A percentile compares a stretch with the other conserved stretches of the same genome.
Conservation (phyloP, 495 filamentous ascomycete genomes). For the Talaromyces stipitatus region DNA sequence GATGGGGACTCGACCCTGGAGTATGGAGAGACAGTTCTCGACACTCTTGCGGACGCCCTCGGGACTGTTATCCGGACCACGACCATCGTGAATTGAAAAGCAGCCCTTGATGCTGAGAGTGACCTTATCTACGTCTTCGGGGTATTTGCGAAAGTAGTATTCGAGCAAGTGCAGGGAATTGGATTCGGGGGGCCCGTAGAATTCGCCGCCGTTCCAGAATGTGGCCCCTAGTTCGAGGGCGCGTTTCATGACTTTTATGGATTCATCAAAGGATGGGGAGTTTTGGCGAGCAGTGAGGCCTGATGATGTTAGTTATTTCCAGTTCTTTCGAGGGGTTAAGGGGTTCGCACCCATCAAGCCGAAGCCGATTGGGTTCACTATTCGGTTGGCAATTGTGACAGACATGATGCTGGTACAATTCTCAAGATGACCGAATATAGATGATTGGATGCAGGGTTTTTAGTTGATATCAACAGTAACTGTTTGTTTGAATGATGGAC, state of each 20-base stretch:
- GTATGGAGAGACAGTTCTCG: constrained; percentile 35
- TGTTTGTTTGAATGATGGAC: too few relatives aligned
- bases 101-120: constrained; percentile 40
- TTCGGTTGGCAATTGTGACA: constrained; percentile 8
- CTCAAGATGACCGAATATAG: neutral
- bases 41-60: constrained; percentile 46
- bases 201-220: constrained; percentile 62
- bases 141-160: constrained; percentile 42
- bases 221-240: constrained; percentile 49
- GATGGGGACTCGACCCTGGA: constrained; percentile 53
- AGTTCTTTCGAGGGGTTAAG: neutral
- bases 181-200: constrained; percentile 55
- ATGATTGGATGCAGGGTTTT: neutral
- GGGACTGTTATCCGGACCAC: constrained; percentile 39
- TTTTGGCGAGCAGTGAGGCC: constrained; percentile 54
- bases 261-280: constrained; percentile 42
- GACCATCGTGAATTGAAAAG: constrained; percentile 9
- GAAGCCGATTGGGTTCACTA: constrained; percentile 17
- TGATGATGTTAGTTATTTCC: constrained; percentile 12
- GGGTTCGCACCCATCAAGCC: constrained; percentile 17
- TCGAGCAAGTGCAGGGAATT: constrained; percentile 44
- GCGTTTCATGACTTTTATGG: constrained; percentile 52
- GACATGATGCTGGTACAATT: neutral
- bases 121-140: constrained; percentile 40
- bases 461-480: too few relatives aligned